Base-by-base conservation (phyloP, 2,329 filamentous ascomycete species). In the Septoria petroselini region DNA sequence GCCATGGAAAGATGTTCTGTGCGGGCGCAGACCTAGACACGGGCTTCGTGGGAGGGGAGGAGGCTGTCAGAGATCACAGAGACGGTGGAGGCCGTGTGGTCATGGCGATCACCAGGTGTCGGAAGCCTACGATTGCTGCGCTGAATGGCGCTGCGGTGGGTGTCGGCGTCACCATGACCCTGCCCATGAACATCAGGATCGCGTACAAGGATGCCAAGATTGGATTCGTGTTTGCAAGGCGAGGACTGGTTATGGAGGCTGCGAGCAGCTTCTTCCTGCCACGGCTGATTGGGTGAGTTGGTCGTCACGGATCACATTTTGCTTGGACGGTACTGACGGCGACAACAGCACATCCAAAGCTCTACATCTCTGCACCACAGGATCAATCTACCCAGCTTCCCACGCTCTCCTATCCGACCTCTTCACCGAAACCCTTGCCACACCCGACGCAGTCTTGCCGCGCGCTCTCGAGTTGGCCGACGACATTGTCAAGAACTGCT, bases 241-340 rank as follows among this genome's bases (percentile, higher is more conserved):
- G 85, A 35, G 86, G 85, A 1, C 75, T 90, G 61, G 75, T 81
- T 52, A 84, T 86, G 79, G 86, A 91, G 68, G 85, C 83, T 0
- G 84, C 80, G 62, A 82, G 77, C 42, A 83, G 80, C 7, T 90
- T 79, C 68, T 90, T 87, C 72, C 73, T 90, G 29, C 85, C 86
- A 2, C 77, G 83, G 0, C 72, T 89, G 19, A 76, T 89, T 52
- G 86, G 86, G 50, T 72, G 47, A 42, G 63, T 57, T 18, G n/a
- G n/a, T n/a, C n/a, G n/a, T n/a, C n/a, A n/a, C n/a, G n/a, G n/a
- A n/a, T n/a, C n/a, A n/a, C n/a, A n/a, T n/a, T n/a, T n/a, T n/a
- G n/a, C n/a, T n/a, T n/a, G n/a, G n/a, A n/a, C n/a, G n/a, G n/a
- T n/a, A n/a, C 33, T 40, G 40, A 56, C 31, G 12, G 17, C 23